A percentile compares a stretch with the other conserved stretches of the same genome.
These are phyloP conservation scores for Populus euphratica DNA, from an alignment of 345 rosid species.

Conservation along the genomic window DNA sequence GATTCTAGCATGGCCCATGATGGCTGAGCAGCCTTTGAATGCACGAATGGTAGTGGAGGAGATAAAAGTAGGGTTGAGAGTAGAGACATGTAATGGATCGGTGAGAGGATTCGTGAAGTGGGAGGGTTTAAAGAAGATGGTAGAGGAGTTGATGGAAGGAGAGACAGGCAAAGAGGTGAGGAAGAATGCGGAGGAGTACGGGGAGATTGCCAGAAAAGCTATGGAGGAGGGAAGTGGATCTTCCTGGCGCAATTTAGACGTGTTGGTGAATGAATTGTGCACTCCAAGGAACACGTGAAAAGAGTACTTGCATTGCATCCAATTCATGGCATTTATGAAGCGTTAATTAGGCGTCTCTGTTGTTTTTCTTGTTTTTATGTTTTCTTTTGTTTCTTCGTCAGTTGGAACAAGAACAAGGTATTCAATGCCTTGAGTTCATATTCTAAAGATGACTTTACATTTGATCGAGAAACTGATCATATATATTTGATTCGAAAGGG, in stretches of 20 bases:
- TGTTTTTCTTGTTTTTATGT: no score
- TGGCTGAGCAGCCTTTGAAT: constrained; percentile 72
- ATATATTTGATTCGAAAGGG: no score
- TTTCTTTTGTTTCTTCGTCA: no score
- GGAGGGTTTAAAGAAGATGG: constrained; percentile 42
- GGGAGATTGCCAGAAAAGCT: constrained; percentile 49
- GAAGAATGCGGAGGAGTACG: constrained; percentile 38
- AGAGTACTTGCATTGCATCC: background rate
- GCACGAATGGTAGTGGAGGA: constrained; percentile 65
- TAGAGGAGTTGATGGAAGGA: constrained; percentile 64
- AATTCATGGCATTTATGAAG: background rate
- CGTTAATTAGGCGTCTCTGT: background rate
- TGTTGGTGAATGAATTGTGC: constrained; percentile 35
- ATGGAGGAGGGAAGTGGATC: constrained; percentile 52
- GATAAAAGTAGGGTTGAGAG: constrained; percentile 52
- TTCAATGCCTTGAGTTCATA: no score
- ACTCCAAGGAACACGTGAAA: background rate
- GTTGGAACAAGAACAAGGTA: background rate
- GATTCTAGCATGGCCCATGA: constrained; percentile 71
- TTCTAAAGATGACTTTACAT: no score
- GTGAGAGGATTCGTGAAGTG: constrained; percentile 45
- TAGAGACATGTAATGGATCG: constrained; percentile 41
- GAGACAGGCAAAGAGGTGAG: constrained; percentile 44
- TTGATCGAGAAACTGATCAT: no score
- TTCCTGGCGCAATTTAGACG: constrained; percentile 53